Conservation (phyloP, 148 eudicot species). For the Diospyros kaki region DNA sequence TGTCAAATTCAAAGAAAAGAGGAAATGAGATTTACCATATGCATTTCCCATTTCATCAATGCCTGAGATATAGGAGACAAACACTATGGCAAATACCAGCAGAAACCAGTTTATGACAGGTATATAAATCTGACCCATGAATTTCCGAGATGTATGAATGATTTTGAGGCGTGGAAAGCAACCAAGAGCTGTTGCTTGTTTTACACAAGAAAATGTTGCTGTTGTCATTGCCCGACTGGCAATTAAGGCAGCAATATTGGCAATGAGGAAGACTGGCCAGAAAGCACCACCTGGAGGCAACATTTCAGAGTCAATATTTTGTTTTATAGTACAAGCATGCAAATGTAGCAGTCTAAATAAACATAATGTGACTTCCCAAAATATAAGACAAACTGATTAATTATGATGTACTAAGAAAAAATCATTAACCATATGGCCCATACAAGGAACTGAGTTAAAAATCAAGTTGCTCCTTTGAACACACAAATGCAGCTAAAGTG, state of each 20-base stretch:
- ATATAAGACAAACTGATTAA: not conserved
- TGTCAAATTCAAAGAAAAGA: not conserved
- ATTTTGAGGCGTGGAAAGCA: slow-evolving; percentile 98
- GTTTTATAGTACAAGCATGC: not conserved
- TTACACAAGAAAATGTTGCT: slow-evolving; percentile 97
- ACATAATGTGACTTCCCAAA: not conserved
- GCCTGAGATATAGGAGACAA: slow-evolving; percentile 77
- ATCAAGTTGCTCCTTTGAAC: no score
- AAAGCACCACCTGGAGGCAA: slow-evolving; percentile 65
- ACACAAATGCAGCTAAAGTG: not conserved
- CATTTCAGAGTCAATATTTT: slow-evolving; percentile 4
- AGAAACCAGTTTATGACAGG: slow-evolving; percentile 98
- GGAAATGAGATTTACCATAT: slow-evolving; percentile 55
- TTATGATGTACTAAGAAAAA: no score
- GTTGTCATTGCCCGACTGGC: slow-evolving; percentile 97
- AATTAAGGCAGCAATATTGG: slow-evolving; percentile 90
- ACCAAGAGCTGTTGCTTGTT: slow-evolving; percentile 91
- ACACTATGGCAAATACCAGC: slow-evolving; percentile 61
- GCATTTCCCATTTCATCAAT: slow-evolving; percentile 93
- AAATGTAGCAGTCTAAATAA: not conserved
- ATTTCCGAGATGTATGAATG: slow-evolving; percentile 92
- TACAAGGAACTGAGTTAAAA: no score
- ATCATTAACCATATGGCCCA: no score
- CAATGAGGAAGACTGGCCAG: slow-evolving; percentile 90
- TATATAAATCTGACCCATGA: slow-evolving; percentile 97